Percentiles rank a stretch among this genome's conserved stretches.
Evolutionary conservation across 805 yeast genomes (phyloP).

Genomic region (Monosporozyma siamensis): DNA sequence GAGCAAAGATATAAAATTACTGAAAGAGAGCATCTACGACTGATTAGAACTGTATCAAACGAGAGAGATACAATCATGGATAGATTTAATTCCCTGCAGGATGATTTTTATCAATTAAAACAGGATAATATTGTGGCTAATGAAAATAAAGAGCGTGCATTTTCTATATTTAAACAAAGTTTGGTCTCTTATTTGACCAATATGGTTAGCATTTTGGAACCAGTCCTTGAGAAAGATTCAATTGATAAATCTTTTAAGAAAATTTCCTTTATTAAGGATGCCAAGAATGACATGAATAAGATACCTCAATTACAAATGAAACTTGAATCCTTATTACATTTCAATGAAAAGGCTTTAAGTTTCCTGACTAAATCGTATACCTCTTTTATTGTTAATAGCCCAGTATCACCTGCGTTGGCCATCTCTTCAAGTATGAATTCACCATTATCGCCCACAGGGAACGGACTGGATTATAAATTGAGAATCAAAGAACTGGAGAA

Average conservation of each 20-base stretch:
- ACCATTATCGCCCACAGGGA: background rate
- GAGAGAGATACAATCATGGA: background rate
- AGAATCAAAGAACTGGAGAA: slow-evolving; percentile 54
- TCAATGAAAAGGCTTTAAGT: slow-evolving; percentile 51
- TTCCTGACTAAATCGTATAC: slow-evolving; percentile 52
- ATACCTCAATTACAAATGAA: slow-evolving; percentile 8
- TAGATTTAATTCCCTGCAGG: background rate
- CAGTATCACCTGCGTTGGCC: slow-evolving; percentile 6
- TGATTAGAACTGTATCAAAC: background rate
- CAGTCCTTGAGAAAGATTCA: slow-evolving; percentile 49
- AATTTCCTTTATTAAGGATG: slow-evolving; percentile 32
- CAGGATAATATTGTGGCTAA: background rate
- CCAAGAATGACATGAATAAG: background rate
- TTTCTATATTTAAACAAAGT: slow-evolving; percentile 21
- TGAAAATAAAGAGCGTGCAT: background rate
- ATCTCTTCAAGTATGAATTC: background rate
- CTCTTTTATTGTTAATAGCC: slow-evolving; percentile 14
- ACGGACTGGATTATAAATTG: slow-evolving; percentile 19
- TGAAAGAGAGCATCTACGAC: background rate
- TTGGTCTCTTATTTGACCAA: slow-evolving; percentile 40
- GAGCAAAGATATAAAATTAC: background rate
- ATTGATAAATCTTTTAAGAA: slow-evolving; percentile 49
- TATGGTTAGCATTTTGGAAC: slow-evolving; percentile 41
- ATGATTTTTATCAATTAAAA: background rate
- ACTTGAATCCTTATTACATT: slow-evolving; percentile 40